Percentiles rank a stretch among this genome's conserved stretches.
Evolutionary conservation across 2,329 filamentous ascomycete species (phyloP).

Genomic region (Cladosporium sp.): DNA sequence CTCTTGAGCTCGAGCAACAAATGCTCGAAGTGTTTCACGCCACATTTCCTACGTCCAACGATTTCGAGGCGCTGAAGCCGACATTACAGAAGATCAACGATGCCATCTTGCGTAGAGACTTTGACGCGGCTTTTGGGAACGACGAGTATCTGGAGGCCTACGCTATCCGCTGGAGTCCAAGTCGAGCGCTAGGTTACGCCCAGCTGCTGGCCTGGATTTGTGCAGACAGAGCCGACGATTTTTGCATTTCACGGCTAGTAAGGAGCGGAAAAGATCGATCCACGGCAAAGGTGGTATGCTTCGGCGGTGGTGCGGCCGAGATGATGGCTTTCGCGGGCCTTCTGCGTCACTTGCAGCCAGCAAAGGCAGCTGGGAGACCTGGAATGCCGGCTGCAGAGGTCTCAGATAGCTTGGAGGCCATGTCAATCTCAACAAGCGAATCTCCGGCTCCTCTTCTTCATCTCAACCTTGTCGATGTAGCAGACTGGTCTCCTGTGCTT

Average conservation of each 20-base stretch:
- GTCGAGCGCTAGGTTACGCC: slow-evolving; percentile 77
- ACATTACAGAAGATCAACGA: slow-evolving; percentile 1
- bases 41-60: slow-evolving; percentile 1
- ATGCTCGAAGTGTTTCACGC: slow-evolving; percentile 67
- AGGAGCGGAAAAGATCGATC: background rate
- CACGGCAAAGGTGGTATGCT: slow-evolving; percentile 46
- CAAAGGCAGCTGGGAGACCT: slow-evolving; percentile 2
- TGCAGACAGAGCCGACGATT: slow-evolving; percentile 23
- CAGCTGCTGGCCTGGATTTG: slow-evolving; percentile 45
- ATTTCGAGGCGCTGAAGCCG: slow-evolving; percentile 7
- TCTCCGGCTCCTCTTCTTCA: background rate
- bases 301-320: slow-evolving; percentile 64
- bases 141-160: slow-evolving; percentile 74
- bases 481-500: slow-evolving; percentile 67
- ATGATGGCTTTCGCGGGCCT: slow-evolving; percentile 60
- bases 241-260: background rate
- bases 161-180: slow-evolving; percentile 85
- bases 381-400: slow-evolving; percentile 57
- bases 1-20: slow-evolving; percentile 70
- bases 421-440: background rate
- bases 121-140: slow-evolving; percentile 70
- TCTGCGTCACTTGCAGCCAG: slow-evolving; percentile 25
- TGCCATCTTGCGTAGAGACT: slow-evolving; percentile 56
- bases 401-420: slow-evolving; percentile 1
- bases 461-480: slow-evolving; percentile 32